Percentiles rank a stretch among this genome's conserved stretches.
phyloP scores from a whole-genome alignment of 2,329 filamentous ascomycete genomes.

The Talaromyces sp. region DNA sequence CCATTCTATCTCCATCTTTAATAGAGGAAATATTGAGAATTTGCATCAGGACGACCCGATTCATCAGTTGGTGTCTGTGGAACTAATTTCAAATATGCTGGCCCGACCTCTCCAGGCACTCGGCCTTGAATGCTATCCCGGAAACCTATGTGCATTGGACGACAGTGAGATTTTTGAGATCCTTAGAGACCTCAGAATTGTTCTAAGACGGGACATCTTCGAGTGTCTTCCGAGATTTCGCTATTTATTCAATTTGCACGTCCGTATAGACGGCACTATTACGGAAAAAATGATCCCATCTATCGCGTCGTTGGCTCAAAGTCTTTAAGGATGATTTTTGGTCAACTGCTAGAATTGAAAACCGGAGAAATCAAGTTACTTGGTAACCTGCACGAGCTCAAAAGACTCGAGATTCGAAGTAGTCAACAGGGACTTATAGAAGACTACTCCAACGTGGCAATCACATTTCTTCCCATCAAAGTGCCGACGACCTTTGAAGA shows the following conservation, averaged over 20 bases:
- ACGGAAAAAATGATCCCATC: background rate
- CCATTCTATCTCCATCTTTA: conserved; percentile 1
- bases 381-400: background rate
- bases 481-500: background rate
- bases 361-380: background rate
- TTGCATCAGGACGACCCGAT: background rate
- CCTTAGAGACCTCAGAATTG: conserved; percentile 2
- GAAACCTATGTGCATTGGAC: background rate
- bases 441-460: background rate
- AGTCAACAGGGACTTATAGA: background rate
- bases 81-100: background rate
- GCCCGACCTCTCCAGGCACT: background rate
- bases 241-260: background rate
- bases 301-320: background rate
- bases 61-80: background rate
- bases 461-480: background rate
- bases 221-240: background rate
- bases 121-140: background rate
- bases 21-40: background rate
- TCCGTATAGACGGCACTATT: background rate
- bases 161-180: background rate
- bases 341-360: background rate
- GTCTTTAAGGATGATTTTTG: conserved; percentile 6
- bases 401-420: conserved; percentile 1
- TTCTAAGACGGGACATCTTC: background rate